phyloP scores from a whole-genome alignment of 805 yeast species.

The Huiozyma sinensis region DNA sequence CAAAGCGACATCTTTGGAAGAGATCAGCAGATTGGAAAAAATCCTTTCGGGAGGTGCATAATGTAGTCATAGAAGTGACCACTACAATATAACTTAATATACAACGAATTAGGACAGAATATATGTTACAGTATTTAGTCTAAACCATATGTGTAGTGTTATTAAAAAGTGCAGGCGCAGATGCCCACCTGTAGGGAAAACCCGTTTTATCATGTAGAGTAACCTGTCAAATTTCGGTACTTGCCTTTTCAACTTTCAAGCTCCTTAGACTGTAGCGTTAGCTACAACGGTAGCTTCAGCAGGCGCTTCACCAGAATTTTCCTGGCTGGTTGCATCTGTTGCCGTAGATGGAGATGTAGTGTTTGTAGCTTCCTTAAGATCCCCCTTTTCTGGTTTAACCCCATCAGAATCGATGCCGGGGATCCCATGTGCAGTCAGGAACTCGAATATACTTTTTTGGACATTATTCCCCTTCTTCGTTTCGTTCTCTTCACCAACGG shows the following conservation, averaged over 20 bases:
- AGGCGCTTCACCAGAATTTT: background rate
- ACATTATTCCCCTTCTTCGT: constrained; percentile 20
- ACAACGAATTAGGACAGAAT: too few relatives aligned
- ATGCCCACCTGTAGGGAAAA: too few relatives aligned
- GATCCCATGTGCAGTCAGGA: constrained; percentile 33
- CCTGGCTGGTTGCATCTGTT: too few relatives aligned
- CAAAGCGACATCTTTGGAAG: constrained; percentile 59
- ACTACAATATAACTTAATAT: background rate
- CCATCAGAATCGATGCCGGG: constrained; percentile 10
- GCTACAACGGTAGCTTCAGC: background rate
- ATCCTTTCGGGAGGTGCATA: constrained; percentile 31
- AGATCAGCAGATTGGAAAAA: constrained; percentile 60
- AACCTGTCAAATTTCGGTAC: too few relatives aligned
- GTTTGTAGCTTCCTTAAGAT: background rate
- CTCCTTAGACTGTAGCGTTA: background rate
- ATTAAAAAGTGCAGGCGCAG: background rate
- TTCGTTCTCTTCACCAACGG: constrained; percentile 33
- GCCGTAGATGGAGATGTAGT: too few relatives aligned
- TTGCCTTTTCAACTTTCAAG: too few relatives aligned
- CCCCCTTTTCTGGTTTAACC: background rate
- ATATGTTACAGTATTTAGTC: background rate
- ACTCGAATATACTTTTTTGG: constrained; percentile 31
- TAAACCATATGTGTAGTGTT: background rate
- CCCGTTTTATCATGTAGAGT: too few relatives aligned
- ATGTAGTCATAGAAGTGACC: background rate